Evolutionary conservation across 2,329 filamentous ascomycete genomes (phyloP).

Genomic region (Trichoderma oligosporum): DNA sequence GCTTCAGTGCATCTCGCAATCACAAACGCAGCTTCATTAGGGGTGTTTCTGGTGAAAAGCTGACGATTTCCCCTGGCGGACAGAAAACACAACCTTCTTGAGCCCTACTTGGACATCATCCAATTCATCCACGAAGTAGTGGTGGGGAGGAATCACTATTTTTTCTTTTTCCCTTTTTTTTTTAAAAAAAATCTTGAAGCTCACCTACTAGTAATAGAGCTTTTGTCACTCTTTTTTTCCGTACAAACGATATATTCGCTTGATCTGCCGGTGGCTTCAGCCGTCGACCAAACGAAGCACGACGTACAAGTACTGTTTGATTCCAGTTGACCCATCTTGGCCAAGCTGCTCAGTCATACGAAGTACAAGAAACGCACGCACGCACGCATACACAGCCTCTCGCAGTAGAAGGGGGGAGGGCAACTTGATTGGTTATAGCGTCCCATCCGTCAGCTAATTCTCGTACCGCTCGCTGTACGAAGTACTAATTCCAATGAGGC

Average conservation of each 20-base stretch:
- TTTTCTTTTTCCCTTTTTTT: neutral
- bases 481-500: neutral
- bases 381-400: neutral
- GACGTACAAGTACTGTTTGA: neutral
- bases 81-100: neutral
- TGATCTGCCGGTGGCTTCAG: neutral
- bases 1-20: conserved; percentile 12
- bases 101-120: too few species aligned
- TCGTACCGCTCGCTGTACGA: neutral
- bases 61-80: neutral
- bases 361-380: neutral
- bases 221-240: conserved; percentile 4
- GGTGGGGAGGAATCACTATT: neutral
- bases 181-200: conserved; percentile 8
- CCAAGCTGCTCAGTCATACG: neutral
- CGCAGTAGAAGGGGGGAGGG: neutral
- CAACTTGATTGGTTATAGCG: neutral
- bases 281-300: neutral
- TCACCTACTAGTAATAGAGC: conserved; percentile 6
- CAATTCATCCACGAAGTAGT: too few species aligned
- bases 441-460: neutral
- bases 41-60: conserved; percentile 1
- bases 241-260: conserved; percentile 2
- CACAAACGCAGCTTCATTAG: neutral
- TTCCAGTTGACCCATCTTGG: neutral